Evolutionary conservation across 768 basidiomycete genomes (phyloP).

Genomic region (Lactarius hengduanensis): DNA sequence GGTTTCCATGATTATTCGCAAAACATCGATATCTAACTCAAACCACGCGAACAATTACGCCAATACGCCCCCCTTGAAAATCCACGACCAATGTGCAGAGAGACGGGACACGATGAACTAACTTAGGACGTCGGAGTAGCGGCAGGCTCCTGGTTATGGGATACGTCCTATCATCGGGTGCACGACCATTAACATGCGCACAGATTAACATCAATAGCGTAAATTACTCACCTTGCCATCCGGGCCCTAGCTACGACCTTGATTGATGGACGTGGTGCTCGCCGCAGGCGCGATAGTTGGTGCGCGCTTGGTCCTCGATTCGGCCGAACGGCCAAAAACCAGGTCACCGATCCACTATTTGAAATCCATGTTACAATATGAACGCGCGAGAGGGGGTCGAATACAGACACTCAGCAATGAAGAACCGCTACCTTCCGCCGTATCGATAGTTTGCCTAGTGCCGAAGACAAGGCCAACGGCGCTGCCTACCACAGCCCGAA

Average conservation of each 20-base stretch:
- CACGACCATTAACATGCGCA: not conserved
- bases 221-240: constrained; percentile 9
- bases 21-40: not conserved
- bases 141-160: not conserved
- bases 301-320: not conserved
- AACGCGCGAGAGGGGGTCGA: not conserved
- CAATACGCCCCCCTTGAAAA: not conserved
- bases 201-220: not conserved
- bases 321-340: constrained; percentile 12
- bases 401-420: constrained; percentile 1
- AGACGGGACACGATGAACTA: not conserved
- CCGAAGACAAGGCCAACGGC: not conserved
- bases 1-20: not conserved
- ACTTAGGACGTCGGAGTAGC: constrained; percentile 1
- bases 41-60: not conserved
- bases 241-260: constrained; percentile 10
- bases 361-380: not conserved
- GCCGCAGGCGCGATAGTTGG: constrained; percentile 1
- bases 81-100: too few species aligned
- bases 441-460: not conserved
- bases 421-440: not conserved
- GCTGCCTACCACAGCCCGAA: not conserved
- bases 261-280: not conserved
- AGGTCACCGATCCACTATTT: constrained; percentile 8
- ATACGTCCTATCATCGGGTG: constrained; percentile 13